Conservation (phyloP, 192 early-diverging fungal species). For the Spizellomyces sp. region DNA sequence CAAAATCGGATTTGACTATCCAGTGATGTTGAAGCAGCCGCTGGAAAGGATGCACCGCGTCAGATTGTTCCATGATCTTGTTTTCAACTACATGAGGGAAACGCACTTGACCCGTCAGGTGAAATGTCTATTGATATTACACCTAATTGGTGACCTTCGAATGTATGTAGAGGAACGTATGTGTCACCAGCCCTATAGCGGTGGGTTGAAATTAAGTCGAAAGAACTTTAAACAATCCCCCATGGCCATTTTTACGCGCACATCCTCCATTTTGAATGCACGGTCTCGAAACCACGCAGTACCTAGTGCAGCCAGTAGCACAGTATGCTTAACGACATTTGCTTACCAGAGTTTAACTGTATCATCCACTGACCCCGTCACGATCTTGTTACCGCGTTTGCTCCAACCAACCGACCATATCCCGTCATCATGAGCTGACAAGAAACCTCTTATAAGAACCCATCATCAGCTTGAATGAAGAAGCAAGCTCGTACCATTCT, state of each 20-base stretch:
- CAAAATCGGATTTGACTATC: slow-evolving; percentile 79
- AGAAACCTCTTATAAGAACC: neutral
- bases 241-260: too few species aligned
- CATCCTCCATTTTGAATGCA: too few species aligned
- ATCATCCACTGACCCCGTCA: slow-evolving; percentile 78
- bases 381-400: slow-evolving; percentile 60
- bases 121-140: slow-evolving; percentile 74
- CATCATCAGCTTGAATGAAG: neutral
- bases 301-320: neutral
- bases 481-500: slow-evolving; percentile 11
- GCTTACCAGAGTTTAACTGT: slow-evolving; percentile 79
- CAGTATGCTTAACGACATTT: neutral
- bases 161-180: slow-evolving; percentile 50
- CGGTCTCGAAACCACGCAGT: too few species aligned
- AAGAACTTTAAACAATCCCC: too few species aligned
- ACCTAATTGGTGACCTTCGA: slow-evolving; percentile 78
- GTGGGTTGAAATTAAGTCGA: neutral
- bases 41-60: slow-evolving; percentile 34
- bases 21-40: slow-evolving; percentile 71
- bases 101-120: slow-evolving; percentile 50
- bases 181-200: slow-evolving; percentile 63
- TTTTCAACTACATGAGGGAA: neutral
- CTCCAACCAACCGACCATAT: slow-evolving; percentile 87
- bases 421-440: slow-evolving; percentile 76
- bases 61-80: too few species aligned